A percentile compares a stretch with the other conserved stretches of the same genome.
phyloP scores from a whole-genome alignment of 306 rosid species.

The Lathyrus sativus region DNA sequence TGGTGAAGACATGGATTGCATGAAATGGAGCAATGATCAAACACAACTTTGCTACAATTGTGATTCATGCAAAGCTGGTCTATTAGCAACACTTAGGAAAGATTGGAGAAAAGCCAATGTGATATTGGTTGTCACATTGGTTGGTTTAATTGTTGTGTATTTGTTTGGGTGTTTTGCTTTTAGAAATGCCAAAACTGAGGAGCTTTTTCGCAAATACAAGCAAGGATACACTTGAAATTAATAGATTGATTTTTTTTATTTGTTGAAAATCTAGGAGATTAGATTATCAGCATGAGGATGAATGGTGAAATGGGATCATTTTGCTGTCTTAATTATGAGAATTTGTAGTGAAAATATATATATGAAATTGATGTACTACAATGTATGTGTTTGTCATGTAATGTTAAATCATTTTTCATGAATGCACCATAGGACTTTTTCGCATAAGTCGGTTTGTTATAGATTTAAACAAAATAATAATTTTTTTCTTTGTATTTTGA shows the following conservation, averaged over 20 bases:
- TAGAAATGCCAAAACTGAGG: constrained; percentile 77
- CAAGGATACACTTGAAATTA: constrained; percentile 61
- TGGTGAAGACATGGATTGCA: constrained; percentile 67
- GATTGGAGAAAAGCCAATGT: constrained; percentile 77
- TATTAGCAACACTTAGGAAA: constrained; percentile 60
- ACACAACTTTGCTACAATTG: constrained; percentile 76
- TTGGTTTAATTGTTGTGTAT: constrained; percentile 55
- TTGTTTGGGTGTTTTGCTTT: constrained; percentile 71
- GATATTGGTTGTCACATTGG: constrained; percentile 52
- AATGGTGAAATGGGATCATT: constrained; percentile 12
- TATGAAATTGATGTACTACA: neutral
- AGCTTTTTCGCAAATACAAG: constrained; percentile 72
- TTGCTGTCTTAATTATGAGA: constrained; percentile 8
- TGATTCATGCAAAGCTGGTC: constrained; percentile 85
- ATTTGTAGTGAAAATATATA: neutral
- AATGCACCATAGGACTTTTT: no score
- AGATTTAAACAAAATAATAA: no score
- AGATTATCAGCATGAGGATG: neutral
- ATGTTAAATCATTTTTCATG: neutral
- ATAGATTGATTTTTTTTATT: neutral
- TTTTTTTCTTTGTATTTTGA: no score
- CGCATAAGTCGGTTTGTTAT: no score
- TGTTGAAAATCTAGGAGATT: neutral
- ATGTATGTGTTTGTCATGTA: neutral
- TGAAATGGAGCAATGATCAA: constrained; percentile 79